Conservation (phyloP, 495 filamentous ascomycete genomes). For the Penicillium paradoxum region DNA sequence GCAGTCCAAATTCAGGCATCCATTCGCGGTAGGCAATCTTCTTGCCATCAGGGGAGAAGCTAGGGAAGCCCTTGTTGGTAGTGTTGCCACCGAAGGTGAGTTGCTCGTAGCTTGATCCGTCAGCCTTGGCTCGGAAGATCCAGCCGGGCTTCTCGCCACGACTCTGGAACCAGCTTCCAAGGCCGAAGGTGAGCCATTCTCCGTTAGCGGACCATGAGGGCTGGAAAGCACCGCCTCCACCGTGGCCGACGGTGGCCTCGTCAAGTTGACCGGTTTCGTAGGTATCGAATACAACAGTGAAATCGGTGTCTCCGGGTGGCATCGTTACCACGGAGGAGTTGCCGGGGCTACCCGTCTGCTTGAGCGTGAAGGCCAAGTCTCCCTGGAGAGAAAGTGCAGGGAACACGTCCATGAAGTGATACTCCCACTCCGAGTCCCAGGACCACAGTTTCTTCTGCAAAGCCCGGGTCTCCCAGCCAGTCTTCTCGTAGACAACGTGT, state of each 20-base stretch:
- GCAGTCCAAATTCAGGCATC: slow-evolving; percentile 22
- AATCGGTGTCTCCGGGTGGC: slow-evolving; percentile 14
- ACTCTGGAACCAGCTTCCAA: slow-evolving; percentile 29
- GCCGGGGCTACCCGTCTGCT: slow-evolving; percentile 19
- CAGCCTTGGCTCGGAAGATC: slow-evolving; percentile 19
- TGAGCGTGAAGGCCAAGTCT: slow-evolving; percentile 23
- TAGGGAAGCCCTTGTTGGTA: slow-evolving; percentile 28
- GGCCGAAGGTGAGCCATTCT: slow-evolving; percentile 25
- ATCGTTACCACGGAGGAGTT: slow-evolving; percentile 23
- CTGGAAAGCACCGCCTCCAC: slow-evolving; percentile 23
- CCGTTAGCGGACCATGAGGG: slow-evolving; percentile 28
- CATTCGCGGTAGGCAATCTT: slow-evolving; percentile 29
- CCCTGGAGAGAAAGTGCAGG: slow-evolving; percentile 20
- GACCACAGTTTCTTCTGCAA: slow-evolving; percentile 26
- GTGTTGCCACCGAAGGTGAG: slow-evolving; percentile 12
- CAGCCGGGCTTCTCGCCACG: slow-evolving; percentile 18
- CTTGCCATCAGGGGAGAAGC: slow-evolving; percentile 25
- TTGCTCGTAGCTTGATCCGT: slow-evolving; percentile 21
- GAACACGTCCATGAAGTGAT: slow-evolving; percentile 35
- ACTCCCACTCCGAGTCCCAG: slow-evolving; percentile 31
- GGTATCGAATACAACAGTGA: neutral
- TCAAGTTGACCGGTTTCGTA: neutral
- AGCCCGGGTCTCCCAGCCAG: slow-evolving; percentile 19
- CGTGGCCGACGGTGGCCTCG: slow-evolving; percentile 8
- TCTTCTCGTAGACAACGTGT: slow-evolving; percentile 27